Conservation (phyloP, 2,329 filamentous ascomycete genomes). For the Eutypa lata region DNA sequence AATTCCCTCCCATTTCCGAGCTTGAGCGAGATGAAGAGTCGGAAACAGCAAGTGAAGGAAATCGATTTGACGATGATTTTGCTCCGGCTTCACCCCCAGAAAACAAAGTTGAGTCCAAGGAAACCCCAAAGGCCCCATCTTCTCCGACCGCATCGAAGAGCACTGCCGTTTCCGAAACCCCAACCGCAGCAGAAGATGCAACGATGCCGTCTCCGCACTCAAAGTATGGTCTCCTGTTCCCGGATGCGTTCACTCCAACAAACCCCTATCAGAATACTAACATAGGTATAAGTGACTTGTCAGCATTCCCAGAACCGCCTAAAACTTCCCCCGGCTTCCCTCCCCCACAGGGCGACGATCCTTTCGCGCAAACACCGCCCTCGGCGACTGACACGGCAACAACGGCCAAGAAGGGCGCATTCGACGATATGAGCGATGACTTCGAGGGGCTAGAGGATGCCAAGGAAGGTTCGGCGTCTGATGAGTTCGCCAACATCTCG, state of each 20-base stretch:
- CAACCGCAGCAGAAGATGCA: conserved; percentile 14
- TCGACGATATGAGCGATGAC: conserved; percentile 75
- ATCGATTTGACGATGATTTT: conserved; percentile 93
- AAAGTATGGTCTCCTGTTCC: conserved; percentile 23
- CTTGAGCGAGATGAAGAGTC: conserved; percentile 80
- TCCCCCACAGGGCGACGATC: conserved; percentile 29
- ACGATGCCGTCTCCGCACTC: conserved; percentile 22
- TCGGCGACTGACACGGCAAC: conserved; percentile 30
- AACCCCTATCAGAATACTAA: conserved; percentile 16
- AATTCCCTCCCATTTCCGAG: conserved; percentile 93
- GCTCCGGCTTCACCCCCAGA: conserved; percentile 56
- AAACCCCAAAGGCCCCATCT: conserved; percentile 20
- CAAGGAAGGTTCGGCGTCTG: conserved; percentile 74
- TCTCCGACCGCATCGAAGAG: conserved; percentile 27
- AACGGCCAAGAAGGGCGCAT: conserved; percentile 49
- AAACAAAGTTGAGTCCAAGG: conserved; percentile 29
- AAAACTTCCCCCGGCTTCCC: conserved; percentile 34
- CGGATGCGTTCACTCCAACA: conserved; percentile 2
- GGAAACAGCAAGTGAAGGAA: conserved; percentile 72
- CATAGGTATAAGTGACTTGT: conserved; percentile 22
- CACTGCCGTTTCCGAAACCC: conserved; percentile 22
- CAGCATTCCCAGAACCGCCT: conserved; percentile 28
- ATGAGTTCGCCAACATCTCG: conserved; percentile 75
- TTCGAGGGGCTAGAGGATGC: conserved; percentile 83
- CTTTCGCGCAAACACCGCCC: conserved; percentile 33